Evolutionary conservation across 768 basidiomycete species (phyloP), one percentile per base, ranked within the genome.

Genomic region (Lentinula sp.): DNA sequence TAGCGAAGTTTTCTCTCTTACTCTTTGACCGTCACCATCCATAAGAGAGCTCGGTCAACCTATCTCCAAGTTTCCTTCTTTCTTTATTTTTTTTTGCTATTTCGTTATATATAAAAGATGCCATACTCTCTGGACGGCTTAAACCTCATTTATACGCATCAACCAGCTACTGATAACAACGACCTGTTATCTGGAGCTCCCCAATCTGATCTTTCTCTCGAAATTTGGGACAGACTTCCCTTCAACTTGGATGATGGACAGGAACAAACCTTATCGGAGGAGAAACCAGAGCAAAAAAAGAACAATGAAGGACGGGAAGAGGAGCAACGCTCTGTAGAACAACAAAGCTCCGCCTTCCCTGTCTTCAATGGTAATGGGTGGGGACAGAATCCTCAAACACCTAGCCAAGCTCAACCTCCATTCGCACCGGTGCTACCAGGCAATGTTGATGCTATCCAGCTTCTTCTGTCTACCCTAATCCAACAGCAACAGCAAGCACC

Each of bases 201-300:
- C 31, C 89, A 84, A 68, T 85, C 87, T 10, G 92, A 94, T 74
- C 79, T 93, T 59, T 78, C 80, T n/a, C 57, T 59, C 35, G 56
- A 57, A 21, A 77, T 94, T 57, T 94, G 93, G 93, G 88, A 89
- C 15, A 87, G 89, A 71, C 78, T 93, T 60, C 74, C 85, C 4
- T 94, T 94, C 70, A 85, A 91, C 62, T 83, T 85, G 0, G 89
- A 92, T 67, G 91, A 92, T 49, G 78, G 80, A 18, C 74, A 84
- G 18, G 42, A 56, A 66, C 78, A 43, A 67, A 64, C n/a, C 71
- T 71, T 54, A 45, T 45, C 45, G 45, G 68, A 69, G 61, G 74
- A 76, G 46, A 69, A 74, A 34, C 69, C 72, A 28, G 70, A 76
- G 31, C 71, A 52, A 49, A 68, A 8, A 68, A 72, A 31, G 70